Evolutionary conservation across 2,329 filamentous ascomycete genomes (phyloP).

Genomic region (Diplocarpon mali): DNA sequence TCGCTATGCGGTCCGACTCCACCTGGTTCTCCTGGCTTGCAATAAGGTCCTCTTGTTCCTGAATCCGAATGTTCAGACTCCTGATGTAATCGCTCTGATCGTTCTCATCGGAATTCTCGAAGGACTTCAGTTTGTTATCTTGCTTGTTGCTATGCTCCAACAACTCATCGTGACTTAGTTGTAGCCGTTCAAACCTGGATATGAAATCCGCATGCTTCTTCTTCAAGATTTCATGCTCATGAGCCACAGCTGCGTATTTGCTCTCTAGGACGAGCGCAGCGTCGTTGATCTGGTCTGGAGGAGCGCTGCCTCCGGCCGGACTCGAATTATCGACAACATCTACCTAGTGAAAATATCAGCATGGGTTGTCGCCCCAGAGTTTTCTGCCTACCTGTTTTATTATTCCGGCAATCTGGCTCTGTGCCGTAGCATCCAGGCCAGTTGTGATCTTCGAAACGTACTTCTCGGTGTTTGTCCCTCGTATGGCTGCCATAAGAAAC

Average conservation of each 20-base stretch:
- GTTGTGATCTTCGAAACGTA: constrained; percentile 39
- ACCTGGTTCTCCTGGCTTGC: constrained; percentile 57
- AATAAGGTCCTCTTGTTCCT: constrained; percentile 62
- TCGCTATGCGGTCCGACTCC: constrained; percentile 37
- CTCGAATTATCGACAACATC: not conserved
- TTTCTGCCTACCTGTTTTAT: constrained; percentile 16
- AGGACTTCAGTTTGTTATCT: constrained; percentile 34
- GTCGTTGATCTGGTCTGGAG: constrained; percentile 8
- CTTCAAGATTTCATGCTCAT: constrained; percentile 42
- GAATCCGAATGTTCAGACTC: constrained; percentile 44
- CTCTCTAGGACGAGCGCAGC: constrained; percentile 34
- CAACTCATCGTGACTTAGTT: constrained; percentile 50
- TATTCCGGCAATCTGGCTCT: constrained; percentile 30
- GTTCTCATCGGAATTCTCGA: constrained; percentile 35
- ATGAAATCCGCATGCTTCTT: constrained; percentile 49
- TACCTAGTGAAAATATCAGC: constrained; percentile 1
- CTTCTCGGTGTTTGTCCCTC: constrained; percentile 43
- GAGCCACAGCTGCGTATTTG: constrained; percentile 31
- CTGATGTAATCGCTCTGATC: constrained; percentile 41
- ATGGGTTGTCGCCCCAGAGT: not conserved
- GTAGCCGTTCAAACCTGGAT: constrained; percentile 47
- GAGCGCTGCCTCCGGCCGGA: not conserved
- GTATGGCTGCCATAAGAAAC: constrained; percentile 50
- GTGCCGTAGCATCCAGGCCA: constrained; percentile 32
- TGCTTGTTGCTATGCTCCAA: constrained; percentile 42